phyloP scores from a whole-genome alignment of 2,329 filamentous ascomycete genomes.

The Penicillium sp. region DNA sequence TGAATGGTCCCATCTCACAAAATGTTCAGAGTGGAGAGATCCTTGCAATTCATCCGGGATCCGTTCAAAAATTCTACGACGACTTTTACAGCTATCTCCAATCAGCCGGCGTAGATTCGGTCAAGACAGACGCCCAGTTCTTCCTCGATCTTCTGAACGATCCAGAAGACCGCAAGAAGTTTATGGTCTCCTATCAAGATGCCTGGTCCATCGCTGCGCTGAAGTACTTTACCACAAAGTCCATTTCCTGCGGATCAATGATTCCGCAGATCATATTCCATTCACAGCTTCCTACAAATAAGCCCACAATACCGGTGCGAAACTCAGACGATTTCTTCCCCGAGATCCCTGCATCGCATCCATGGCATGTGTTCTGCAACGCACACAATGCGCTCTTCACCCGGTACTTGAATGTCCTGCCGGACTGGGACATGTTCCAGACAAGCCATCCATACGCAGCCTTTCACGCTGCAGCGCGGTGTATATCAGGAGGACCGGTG shows the following conservation, averaged over 20 bases:
- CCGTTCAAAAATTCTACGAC: conserved; percentile 74
- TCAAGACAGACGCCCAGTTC: conserved; percentile 93
- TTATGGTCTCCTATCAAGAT: conserved; percentile 76
- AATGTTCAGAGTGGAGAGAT: conserved; percentile 53
- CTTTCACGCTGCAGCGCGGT: conserved; percentile 87
- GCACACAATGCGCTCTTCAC: conserved; percentile 84
- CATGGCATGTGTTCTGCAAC: conserved; percentile 95
- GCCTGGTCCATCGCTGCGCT: conserved; percentile 78
- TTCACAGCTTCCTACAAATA: conserved; percentile 73
- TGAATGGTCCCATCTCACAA: conserved; percentile 44
- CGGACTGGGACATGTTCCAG: conserved; percentile 79
- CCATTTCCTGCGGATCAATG: conserved; percentile 94
- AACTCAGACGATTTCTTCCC: conserved; percentile 94
- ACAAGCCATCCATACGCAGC: conserved; percentile 67
- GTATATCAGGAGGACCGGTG: conserved; percentile 85
- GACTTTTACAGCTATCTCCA: conserved; percentile 87
- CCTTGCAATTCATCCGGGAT: conserved; percentile 69
- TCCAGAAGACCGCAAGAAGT: conserved; percentile 65
- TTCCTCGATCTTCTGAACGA: conserved; percentile 73
- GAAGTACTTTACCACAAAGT: conserved; percentile 71
- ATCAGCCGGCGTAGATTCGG: conserved; percentile 72
- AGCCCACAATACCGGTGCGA: conserved; percentile 70
- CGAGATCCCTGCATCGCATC: conserved; percentile 72
- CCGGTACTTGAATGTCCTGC: conserved; percentile 79
- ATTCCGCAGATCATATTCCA: conserved; percentile 83